phyloP scores from a whole-genome alignment of 1,284 basidiomycete genomes.

The Tylopilus sp. region DNA sequence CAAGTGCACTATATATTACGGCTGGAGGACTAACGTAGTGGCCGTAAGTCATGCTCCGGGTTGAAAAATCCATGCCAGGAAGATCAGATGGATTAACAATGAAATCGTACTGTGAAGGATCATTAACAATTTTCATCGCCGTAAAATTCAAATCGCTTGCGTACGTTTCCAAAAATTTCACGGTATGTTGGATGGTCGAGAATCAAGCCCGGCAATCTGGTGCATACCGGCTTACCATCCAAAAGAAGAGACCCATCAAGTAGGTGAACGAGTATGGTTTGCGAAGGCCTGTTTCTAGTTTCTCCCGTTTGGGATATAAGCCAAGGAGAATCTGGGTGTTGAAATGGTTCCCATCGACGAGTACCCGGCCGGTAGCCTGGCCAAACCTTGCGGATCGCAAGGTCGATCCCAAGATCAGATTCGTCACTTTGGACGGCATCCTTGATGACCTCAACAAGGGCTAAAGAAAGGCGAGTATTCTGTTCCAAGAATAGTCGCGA shows the following conservation, averaged over 20 bases:
- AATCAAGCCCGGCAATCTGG: conserved; percentile 46
- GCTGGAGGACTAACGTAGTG: no score
- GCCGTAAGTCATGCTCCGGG: no score
- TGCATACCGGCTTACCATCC: conserved; percentile 49
- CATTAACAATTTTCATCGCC: no score
- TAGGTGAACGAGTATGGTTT: conserved; percentile 10
- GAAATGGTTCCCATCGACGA: not conserved
- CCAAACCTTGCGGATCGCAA: conserved; percentile 48
- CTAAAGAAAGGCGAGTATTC: conserved; percentile 37
- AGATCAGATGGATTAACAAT: no score
- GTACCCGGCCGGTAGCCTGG: conserved; percentile 7
- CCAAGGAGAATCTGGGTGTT: not conserved
- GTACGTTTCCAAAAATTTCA: conserved; percentile 43
- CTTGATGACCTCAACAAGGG: conserved; percentile 32
- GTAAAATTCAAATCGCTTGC: no score
- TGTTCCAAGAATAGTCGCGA: conserved; percentile 28
- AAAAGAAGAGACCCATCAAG: conserved; percentile 4
- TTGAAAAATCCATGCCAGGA: no score
- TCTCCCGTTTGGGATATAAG: not conserved
- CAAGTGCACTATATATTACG: no score
- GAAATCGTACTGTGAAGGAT: no score
- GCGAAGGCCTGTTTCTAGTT: not conserved
- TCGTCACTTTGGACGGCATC: conserved; percentile 7
- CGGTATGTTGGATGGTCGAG: conserved; percentile 24
- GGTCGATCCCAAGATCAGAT: conserved; percentile 40